A percentile compares a stretch with the other conserved stretches of the same genome.
Conservation (phyloP, 306 rosid genomes). For the Medicago ruthenica region DNA sequence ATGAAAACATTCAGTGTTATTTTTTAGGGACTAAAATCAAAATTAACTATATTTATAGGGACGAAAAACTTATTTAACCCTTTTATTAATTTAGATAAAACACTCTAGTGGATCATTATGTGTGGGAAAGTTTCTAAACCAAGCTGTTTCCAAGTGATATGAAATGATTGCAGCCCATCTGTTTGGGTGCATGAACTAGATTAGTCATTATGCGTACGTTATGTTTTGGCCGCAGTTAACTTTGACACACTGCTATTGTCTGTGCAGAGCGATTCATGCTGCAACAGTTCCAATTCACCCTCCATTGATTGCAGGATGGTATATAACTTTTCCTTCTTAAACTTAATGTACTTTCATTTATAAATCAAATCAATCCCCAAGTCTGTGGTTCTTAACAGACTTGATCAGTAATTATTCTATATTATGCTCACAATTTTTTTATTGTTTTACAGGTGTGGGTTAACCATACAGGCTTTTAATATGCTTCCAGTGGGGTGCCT, state of each 20-base stretch:
- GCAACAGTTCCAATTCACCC: slow-evolving; percentile 93
- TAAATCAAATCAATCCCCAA: slow-evolving; percentile 30
- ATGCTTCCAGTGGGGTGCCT: slow-evolving; percentile 99
- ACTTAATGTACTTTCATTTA: slow-evolving; percentile 36
- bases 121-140: slow-evolving; percentile 24
- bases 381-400: slow-evolving; percentile 38
- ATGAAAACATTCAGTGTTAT: too few relatives aligned
- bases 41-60: too few relatives aligned
- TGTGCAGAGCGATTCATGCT: slow-evolving; percentile 87
- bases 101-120: slow-evolving; percentile 18
- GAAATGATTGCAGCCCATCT: slow-evolving; percentile 16
- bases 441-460: slow-evolving; percentile 80
- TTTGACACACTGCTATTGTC: slow-evolving; percentile 42
- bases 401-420: slow-evolving; percentile 22
- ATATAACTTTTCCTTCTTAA: slow-evolving; percentile 48
- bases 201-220: slow-evolving; percentile 2
- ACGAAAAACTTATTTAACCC: too few relatives aligned
- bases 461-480: slow-evolving; percentile 94
- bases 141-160: slow-evolving; percentile 30
- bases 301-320: slow-evolving; percentile 98
- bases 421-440: slow-evolving; percentile 33
- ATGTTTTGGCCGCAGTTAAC: slow-evolving; percentile 11
- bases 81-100: slow-evolving; percentile 37
- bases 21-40: too few relatives aligned
- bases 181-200: slow-evolving; percentile 24